phyloP scores from a whole-genome alignment of 83 land plant species.

The Thuja plicata region DNA sequence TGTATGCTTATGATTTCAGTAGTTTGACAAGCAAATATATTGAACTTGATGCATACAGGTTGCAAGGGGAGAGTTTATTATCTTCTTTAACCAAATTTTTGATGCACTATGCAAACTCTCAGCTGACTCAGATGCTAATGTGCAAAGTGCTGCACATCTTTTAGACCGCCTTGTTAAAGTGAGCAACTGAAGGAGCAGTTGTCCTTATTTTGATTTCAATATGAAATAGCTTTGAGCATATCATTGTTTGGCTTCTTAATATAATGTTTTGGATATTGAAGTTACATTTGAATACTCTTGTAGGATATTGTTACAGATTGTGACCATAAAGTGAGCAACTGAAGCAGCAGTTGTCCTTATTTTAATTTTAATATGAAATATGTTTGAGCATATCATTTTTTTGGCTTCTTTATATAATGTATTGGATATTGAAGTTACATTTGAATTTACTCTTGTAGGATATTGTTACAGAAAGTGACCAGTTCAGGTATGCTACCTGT shows the following conservation, averaged over 20 bases:
- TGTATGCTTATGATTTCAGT: neutral
- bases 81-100: constrained; percentile 94
- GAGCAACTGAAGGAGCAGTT: constrained; percentile 5
- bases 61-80: constrained; percentile 93
- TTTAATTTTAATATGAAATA: too few relatives aligned
- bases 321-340: constrained; percentile 44
- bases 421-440: neutral
- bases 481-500: constrained; percentile 72
- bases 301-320: constrained; percentile 99
- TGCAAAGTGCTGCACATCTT: constrained; percentile 99
- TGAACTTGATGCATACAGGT: constrained; percentile 55
- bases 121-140: constrained; percentile 96
- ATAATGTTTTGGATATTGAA: too few relatives aligned
- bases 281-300: constrained; percentile 8
- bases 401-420: neutral
- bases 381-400: neutral
- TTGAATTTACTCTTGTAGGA: constrained; percentile 59
- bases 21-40: neutral
- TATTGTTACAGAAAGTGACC: constrained; percentile 99
- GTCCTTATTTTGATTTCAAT: neutral
- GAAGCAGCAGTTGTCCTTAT: too few relatives aligned
- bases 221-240: neutral
- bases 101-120: constrained; percentile 99
- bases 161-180: constrained; percentile 97
- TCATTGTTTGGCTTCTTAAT: neutral